Evolutionary conservation across 257 asterid genomes (phyloP).

Genomic region (Coffea canephora): DNA sequence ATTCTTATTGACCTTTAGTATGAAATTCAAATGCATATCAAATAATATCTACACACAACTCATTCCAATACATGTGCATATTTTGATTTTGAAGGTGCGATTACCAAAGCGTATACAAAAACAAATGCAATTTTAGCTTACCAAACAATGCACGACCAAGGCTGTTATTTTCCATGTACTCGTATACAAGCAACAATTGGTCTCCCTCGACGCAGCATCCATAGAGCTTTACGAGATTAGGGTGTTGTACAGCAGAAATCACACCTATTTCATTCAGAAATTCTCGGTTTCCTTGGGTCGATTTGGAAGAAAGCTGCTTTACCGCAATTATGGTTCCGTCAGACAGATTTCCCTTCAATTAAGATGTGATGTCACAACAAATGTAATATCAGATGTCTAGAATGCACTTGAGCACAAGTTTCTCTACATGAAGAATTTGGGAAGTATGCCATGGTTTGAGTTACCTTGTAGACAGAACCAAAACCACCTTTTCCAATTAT

Average conservation of each 20-base stretch:
- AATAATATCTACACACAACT: too few species aligned
- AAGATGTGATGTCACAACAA: background rate
- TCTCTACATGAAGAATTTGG: background rate
- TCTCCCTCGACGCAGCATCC: conserved; percentile 83
- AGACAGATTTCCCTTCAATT: conserved; percentile 48
- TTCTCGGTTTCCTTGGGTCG: conserved; percentile 85
- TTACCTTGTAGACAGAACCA: conserved; percentile 78
- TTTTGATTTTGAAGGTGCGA: background rate
- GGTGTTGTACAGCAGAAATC: conserved; percentile 83
- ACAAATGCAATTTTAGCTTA: conserved; percentile 15
- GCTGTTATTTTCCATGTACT: conserved; percentile 73
- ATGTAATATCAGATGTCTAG: background rate
- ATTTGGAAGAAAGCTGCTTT: conserved; percentile 77
- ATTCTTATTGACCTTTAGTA: too few species aligned
- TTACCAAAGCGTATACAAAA: background rate
- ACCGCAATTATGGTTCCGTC: conserved; percentile 77
- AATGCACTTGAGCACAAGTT: too few species aligned
- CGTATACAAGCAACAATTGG: conserved; percentile 67
- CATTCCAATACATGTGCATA: too few species aligned
- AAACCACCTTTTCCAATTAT: conserved; percentile 92
- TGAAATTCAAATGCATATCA: too few species aligned
- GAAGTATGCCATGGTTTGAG: background rate
- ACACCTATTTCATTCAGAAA: conserved; percentile 80
- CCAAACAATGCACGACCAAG: conserved; percentile 87
- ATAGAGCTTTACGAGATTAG: conserved; percentile 65